Evolutionary conservation across 2,329 filamentous ascomycete genomes (phyloP).

Genomic region (Trichoderma brevicompactum): DNA sequence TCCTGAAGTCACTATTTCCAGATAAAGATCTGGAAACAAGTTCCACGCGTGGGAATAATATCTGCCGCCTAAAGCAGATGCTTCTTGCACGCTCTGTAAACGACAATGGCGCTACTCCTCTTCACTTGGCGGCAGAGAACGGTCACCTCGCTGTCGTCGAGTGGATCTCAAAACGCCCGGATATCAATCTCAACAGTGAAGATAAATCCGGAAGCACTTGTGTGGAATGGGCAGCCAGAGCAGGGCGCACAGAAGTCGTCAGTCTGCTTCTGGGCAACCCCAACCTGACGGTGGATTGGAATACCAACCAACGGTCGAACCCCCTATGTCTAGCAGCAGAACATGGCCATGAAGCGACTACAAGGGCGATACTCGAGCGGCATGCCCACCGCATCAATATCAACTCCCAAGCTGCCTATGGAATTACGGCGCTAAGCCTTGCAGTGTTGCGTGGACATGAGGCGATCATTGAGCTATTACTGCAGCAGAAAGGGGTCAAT

Average conservation of each 20-base stretch:
- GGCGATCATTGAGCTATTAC: background rate
- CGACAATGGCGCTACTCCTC: conserved; percentile 5
- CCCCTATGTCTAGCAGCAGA: conserved; percentile 6
- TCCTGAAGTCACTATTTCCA: background rate
- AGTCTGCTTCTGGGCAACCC: conserved; percentile 7
- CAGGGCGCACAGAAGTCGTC: conserved; percentile 4
- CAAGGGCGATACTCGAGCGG: background rate
- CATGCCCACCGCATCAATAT: background rate
- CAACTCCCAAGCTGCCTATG: background rate
- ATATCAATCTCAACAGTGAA: background rate
- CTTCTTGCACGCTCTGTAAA: conserved; percentile 12
- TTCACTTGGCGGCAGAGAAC: conserved; percentile 9
- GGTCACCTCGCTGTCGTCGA: conserved; percentile 4
- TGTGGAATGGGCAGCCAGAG: background rate
- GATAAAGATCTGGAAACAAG: background rate
- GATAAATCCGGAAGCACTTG: background rate
- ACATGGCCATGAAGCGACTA: background rate
- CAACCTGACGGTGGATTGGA: conserved; percentile 8
- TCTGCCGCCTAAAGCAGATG: conserved; percentile 7
- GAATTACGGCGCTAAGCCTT: background rate
- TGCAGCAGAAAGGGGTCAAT: background rate
- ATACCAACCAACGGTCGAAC: background rate
- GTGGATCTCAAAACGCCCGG: background rate
- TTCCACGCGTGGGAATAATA: background rate
- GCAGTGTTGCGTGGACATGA: background rate